Conservation (phyloP, 345 rosid genomes). For the Eucalyptus lansdowneana region DNA sequence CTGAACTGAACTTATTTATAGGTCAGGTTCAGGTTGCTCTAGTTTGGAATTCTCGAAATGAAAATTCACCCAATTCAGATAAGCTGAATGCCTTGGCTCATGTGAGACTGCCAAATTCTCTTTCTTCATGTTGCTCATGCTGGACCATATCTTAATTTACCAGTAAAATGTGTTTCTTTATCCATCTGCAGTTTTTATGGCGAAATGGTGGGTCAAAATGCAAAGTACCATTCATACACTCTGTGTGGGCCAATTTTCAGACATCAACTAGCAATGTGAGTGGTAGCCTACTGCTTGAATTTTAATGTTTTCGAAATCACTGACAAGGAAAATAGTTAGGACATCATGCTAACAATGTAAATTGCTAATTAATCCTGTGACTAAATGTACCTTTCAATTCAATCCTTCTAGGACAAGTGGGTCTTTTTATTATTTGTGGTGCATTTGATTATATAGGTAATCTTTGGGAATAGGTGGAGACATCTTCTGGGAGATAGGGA, state of each 20-base stretch:
- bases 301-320: not conserved
- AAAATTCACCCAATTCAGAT: constrained; percentile 48
- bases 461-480: constrained; percentile 94
- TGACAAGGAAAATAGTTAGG: not conserved
- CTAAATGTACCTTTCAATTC: not conserved
- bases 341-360: not conserved
- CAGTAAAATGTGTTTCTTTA: not conserved
- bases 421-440: not conserved
- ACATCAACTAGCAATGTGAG: constrained; percentile 88
- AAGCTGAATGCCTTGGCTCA: constrained; percentile 65
- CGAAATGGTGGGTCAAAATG: constrained; percentile 72
- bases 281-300: not conserved
- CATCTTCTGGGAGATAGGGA: constrained; percentile 87
- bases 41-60: constrained; percentile 94
- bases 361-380: not conserved
- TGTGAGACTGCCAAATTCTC: constrained; percentile 25
- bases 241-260: constrained; percentile 99
- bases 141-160: not conserved
- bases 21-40: constrained; percentile 84
- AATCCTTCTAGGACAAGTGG: not conserved
- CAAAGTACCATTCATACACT: constrained; percentile 47
- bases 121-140: not conserved
- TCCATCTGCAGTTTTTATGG: constrained; percentile 61
- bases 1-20: constrained; percentile 5
- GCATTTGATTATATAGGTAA: constrained; percentile 36